A percentile compares a stretch with the other conserved stretches of the same genome.
Conservation (phyloP, 495 filamentous ascomycete genomes). For the Xylaria flabelliformis region DNA sequence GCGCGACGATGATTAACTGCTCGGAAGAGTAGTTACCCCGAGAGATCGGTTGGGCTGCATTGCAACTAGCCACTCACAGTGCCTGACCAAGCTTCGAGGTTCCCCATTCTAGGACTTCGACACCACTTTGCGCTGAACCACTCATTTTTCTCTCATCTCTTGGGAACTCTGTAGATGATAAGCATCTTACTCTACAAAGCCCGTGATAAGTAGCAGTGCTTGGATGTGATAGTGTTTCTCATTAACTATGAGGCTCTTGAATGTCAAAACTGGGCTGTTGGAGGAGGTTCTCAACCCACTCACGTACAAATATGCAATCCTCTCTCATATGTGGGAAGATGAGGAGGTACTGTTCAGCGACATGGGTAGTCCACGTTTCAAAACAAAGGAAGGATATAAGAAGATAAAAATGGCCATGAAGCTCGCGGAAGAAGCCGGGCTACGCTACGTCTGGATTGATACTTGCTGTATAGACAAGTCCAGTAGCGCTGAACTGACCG, state of each 20-base stretch:
- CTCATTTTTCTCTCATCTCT: neutral
- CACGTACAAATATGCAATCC: neutral
- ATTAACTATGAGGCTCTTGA: neutral
- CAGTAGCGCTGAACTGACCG: neutral
- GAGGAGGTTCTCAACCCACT: neutral
- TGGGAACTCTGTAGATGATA: neutral
- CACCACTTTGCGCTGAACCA: neutral
- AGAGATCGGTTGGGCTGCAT: neutral
- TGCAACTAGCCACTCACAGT: neutral
- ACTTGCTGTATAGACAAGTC: conserved; percentile 9
- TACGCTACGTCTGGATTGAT: neutral
- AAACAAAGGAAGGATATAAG: neutral
- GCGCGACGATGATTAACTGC: neutral
- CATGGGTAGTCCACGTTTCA: neutral
- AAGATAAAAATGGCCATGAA: conserved; percentile 7
- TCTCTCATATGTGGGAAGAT: neutral
- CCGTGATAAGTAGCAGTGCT: neutral
- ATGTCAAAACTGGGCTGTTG: neutral
- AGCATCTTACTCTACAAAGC: neutral
- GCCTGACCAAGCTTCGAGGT: neutral
- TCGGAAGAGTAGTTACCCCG: neutral
- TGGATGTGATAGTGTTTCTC: neutral
- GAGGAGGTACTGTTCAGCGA: neutral
- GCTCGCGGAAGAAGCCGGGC: neutral
- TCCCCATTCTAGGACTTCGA: neutral